Conservation (phyloP, 2,329 filamentous ascomycete species). For the Phyllosticta capitalensis region DNA sequence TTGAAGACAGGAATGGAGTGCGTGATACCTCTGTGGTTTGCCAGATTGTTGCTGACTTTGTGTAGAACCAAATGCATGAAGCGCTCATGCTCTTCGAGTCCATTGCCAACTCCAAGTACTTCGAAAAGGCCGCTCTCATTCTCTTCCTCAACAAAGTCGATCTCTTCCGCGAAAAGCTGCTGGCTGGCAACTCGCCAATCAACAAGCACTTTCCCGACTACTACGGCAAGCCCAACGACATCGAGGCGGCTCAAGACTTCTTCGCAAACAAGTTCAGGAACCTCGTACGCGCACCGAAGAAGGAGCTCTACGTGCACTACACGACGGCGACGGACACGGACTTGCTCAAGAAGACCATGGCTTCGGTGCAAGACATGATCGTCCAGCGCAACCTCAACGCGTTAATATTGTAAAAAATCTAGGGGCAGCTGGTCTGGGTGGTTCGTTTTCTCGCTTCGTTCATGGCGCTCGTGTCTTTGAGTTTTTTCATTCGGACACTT, state of each 20-base stretch:
- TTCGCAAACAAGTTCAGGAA: conserved; percentile 43
- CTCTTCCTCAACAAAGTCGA: conserved; percentile 47
- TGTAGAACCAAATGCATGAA: conserved; percentile 47
- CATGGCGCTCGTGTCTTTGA: background rate
- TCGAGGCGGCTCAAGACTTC: conserved; percentile 40
- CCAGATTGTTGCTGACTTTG: conserved; percentile 11
- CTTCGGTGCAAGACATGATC: conserved; percentile 45
- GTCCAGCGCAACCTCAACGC: conserved; percentile 43
- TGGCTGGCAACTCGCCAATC: conserved; percentile 37
- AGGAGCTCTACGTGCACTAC: conserved; percentile 44
- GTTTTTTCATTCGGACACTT: background rate
- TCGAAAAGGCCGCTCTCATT: conserved; percentile 42
- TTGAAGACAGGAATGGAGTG: conserved; percentile 94
- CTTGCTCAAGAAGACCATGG: conserved; percentile 49
- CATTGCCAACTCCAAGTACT: conserved; percentile 44
- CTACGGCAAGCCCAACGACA: conserved; percentile 33
- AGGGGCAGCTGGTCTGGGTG: background rate
- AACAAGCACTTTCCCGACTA: conserved; percentile 42
- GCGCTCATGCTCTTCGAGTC: conserved; percentile 45
- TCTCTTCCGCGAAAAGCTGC: conserved; percentile 42
- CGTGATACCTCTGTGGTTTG: conserved; percentile 28
- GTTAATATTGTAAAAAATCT: conserved; percentile 27
- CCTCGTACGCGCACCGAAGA: conserved; percentile 39
- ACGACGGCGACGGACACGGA: conserved; percentile 45
- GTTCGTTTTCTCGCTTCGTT: background rate